Evolutionary conservation across 768 basidiomycete species (phyloP).

Genomic region (Gloeopeniophorella convolvens): DNA sequence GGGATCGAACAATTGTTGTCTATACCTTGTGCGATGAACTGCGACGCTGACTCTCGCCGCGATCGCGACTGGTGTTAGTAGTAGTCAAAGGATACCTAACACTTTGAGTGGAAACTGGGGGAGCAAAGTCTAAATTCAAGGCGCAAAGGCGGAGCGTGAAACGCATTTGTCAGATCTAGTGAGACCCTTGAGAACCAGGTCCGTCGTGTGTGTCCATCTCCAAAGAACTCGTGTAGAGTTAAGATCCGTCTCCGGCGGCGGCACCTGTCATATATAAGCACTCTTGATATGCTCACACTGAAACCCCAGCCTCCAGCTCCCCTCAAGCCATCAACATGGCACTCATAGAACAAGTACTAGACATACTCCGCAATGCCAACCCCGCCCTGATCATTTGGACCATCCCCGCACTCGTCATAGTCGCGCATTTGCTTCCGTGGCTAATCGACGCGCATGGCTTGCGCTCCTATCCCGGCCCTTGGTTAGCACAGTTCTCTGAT

Average conservation of each 20-base stretch:
- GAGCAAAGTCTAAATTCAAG: too few species aligned
- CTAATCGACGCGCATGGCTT: constrained; percentile 28
- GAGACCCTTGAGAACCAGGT: too few species aligned
- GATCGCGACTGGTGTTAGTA: too few species aligned
- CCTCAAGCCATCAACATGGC: not conserved
- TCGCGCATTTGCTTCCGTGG: constrained; percentile 31
- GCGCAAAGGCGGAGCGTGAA: too few species aligned
- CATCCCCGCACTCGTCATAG: constrained; percentile 19
- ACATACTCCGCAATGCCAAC: not conserved
- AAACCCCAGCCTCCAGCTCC: not conserved
- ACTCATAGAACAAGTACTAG: not conserved
- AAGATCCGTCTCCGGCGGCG: not conserved
- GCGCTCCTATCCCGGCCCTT: constrained; percentile 35
- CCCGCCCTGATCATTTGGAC: not conserved
- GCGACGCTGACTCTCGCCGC: too few species aligned
- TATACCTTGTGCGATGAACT: too few species aligned
- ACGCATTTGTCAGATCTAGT: too few species aligned
- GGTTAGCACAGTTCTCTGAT: constrained; percentile 31
- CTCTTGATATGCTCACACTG: not conserved
- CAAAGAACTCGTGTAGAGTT: too few species aligned
- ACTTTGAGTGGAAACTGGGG: too few species aligned
- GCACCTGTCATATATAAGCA: not conserved
- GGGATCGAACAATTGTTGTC: too few species aligned
- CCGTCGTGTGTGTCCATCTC: too few species aligned
- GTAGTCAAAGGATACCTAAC: too few species aligned